A percentile compares a stretch with the other conserved stretches of the same genome.
Conservation (phyloP, 1,139 yeast genomes). For the Blastobotrys serpentis region DNA sequence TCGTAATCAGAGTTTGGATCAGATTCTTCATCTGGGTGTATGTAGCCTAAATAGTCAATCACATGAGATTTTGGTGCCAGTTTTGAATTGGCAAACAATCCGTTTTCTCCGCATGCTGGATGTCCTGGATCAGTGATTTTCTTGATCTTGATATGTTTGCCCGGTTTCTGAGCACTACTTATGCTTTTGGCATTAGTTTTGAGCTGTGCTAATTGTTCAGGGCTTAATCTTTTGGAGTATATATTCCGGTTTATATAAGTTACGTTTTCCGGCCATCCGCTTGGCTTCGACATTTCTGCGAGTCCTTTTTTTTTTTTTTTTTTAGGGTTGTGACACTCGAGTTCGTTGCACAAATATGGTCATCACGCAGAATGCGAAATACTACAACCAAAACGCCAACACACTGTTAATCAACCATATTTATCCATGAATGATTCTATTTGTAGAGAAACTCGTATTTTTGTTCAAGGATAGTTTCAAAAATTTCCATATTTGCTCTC, state of each 20-base stretch:
- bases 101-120: conserved; percentile 34
- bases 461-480: no score
- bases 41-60: conserved; percentile 33
- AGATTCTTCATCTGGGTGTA: conserved; percentile 29
- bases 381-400: no score
- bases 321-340: no score
- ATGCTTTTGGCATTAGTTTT: conserved; percentile 17
- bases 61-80: conserved; percentile 28
- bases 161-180: conserved; percentile 18
- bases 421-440: no score
- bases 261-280: conserved; percentile 25
- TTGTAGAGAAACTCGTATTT: no score
- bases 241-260: conserved; percentile 21
- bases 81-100: conserved; percentile 30
- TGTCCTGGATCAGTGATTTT: conserved; percentile 27
- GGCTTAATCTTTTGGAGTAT: conserved; percentile 22
- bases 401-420: no score
- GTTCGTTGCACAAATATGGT: no score
- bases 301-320: neutral
- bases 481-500: no score
- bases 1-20: conserved; percentile 33
- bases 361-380: no score
- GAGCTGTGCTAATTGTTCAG: conserved; percentile 19
- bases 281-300: conserved; percentile 16
- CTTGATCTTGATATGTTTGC: conserved; percentile 26